These are phyloP conservation scores for Chlamydomonas incerta DNA, from an alignment of 139 green algal species.

Conservation along the genomic window DNA sequence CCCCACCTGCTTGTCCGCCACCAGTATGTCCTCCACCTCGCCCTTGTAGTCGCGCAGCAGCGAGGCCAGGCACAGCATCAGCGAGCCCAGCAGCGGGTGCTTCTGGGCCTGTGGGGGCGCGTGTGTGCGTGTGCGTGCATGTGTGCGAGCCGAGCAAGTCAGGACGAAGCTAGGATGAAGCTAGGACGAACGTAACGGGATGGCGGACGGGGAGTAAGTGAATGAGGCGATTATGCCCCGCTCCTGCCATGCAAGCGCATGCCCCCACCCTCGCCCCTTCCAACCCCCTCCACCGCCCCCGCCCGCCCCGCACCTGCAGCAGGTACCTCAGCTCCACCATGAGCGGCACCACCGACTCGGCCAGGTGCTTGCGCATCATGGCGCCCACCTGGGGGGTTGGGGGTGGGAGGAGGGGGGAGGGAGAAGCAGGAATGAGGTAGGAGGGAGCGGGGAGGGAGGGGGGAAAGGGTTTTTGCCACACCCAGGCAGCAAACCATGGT, in stretches of 20 bases:
- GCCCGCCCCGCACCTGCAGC: conserved; percentile 53
- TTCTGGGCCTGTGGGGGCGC: conserved; percentile 45
- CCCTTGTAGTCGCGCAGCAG: conserved; percentile 88
- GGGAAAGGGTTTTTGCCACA: too few species aligned
- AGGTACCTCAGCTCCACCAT: conserved; percentile 82
- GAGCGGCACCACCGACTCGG: conserved; percentile 85
- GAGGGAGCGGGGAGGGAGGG: not conserved
- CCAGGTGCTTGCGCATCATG: conserved; percentile 92
- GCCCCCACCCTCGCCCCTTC: not conserved
- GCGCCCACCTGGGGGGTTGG: conserved; percentile 31
- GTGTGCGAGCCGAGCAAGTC: too few species aligned
- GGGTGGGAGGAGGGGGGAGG: not conserved
- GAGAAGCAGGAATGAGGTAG: too few species aligned
- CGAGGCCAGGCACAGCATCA: conserved; percentile 72
- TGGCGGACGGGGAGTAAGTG: too few species aligned
- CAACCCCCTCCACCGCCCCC: not conserved
- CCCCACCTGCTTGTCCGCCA: conserved; percentile 74
- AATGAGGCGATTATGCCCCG: too few species aligned
- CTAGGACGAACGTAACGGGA: too few species aligned
- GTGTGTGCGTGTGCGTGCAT: too few species aligned
- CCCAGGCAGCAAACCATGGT: too few species aligned
- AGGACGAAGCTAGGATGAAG: too few species aligned
- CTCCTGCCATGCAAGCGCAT: too few species aligned
- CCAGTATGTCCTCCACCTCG: conserved; percentile 91
- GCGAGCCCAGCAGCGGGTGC: conserved; percentile 77